These are phyloP conservation scores for Phytophthora pseudosyringae DNA, from an alignment of 352 stramenopile species.

Conservation along the genomic window DNA sequence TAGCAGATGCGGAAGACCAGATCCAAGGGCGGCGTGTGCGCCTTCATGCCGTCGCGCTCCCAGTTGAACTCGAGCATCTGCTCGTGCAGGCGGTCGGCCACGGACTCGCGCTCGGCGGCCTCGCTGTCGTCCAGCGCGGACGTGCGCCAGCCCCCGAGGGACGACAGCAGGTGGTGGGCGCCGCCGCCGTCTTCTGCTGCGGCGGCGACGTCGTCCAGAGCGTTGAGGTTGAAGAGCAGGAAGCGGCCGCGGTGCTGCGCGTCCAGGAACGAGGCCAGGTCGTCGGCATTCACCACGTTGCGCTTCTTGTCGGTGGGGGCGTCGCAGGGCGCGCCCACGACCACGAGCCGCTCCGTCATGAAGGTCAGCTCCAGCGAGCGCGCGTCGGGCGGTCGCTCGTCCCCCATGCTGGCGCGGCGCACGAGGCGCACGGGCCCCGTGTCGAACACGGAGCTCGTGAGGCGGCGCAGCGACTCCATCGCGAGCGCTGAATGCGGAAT, in stretches of 20 bases:
- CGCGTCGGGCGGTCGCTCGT: constrained; percentile 32
- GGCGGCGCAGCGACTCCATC: constrained; percentile 79
- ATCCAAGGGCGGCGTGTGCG: constrained; percentile 80
- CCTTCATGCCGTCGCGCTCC: constrained; percentile 84
- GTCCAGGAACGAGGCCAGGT: constrained; percentile 72
- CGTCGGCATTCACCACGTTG: constrained; percentile 75
- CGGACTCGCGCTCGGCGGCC: constrained; percentile 2
- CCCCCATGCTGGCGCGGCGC: constrained; percentile 45
- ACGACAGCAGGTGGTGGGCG: background rate
- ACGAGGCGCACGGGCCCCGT: constrained; percentile 40
- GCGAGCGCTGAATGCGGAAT: constrained; percentile 5
- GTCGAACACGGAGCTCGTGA: constrained; percentile 79
- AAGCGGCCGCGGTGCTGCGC: constrained; percentile 62
- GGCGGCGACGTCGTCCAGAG: constrained; percentile 38
- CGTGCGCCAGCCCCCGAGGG: background rate
- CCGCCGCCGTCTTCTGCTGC: constrained; percentile 1
- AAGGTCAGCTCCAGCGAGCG: constrained; percentile 73
- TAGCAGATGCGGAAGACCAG: constrained; percentile 94
- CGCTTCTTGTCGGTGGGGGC: constrained; percentile 71
- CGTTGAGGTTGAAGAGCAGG: constrained; percentile 85
- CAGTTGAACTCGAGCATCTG: constrained; percentile 89
- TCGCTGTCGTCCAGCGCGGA: background rate
- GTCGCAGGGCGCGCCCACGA: constrained; percentile 61
- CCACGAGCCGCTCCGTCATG: constrained; percentile 72
- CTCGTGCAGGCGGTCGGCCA: constrained; percentile 68